phyloP scores from a whole-genome alignment of 257 asterid species.

The Solanum virginianum region DNA sequence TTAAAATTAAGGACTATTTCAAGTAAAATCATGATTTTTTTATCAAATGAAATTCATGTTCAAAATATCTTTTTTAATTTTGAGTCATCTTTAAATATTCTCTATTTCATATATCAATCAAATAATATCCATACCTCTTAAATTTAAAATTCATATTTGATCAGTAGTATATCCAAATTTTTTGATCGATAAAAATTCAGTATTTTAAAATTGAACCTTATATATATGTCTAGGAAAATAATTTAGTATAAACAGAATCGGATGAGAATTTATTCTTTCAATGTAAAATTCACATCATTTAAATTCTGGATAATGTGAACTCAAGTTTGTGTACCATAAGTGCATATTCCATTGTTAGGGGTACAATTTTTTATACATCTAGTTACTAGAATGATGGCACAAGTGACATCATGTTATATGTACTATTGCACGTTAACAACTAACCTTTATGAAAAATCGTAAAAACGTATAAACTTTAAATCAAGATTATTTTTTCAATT shows the following conservation, averaged over 20 bases:
- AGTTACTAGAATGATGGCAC: not conserved
- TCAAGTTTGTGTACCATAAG: not conserved
- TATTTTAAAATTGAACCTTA: no score
- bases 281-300: not conserved
- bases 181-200: no score
- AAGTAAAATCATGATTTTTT: not conserved
- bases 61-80: not conserved
- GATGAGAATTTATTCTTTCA: not conserved
- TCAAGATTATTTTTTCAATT: no score
- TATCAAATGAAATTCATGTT: not conserved
- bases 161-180: no score
- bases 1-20: not conserved
- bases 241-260: not conserved
- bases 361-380: not conserved
- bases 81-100: not conserved
- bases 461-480: no score
- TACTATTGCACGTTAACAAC: not conserved
- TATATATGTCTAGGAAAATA: not conserved
- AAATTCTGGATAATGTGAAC: not conserved
- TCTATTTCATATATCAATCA: not conserved
- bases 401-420: conserved; percentile 11
- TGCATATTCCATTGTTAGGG: not conserved
- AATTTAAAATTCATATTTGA: not conserved
- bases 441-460: no score
- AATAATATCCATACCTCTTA: not conserved